phyloP scores from a whole-genome alignment of 257 asterid genomes.

The Fraxinus quadrangulata region DNA sequence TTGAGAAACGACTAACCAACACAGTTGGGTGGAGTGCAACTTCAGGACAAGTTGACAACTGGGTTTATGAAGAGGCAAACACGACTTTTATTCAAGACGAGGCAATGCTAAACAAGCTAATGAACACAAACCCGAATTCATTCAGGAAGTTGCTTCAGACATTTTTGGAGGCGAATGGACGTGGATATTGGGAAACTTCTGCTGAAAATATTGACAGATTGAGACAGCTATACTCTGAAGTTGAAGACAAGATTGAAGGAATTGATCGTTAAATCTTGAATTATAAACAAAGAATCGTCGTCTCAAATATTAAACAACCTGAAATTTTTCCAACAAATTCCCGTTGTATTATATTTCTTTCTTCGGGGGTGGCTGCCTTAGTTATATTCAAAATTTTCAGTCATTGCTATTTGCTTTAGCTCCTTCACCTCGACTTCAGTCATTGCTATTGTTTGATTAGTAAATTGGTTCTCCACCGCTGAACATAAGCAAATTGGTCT shows the following conservation, averaged over 20 bases:
- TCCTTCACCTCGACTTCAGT: neutral
- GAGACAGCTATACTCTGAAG: slow-evolving; percentile 86
- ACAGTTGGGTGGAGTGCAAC: slow-evolving; percentile 99
- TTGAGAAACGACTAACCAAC: slow-evolving; percentile 85
- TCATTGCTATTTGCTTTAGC: neutral
- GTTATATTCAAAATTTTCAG: neutral
- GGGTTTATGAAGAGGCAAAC: slow-evolving; percentile 98
- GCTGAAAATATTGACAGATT: slow-evolving; percentile 76
- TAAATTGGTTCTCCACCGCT: neutral
- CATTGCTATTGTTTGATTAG: neutral
- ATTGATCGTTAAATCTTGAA: slow-evolving; percentile 58
- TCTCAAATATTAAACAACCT: slow-evolving; percentile 25
- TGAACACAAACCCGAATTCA: slow-evolving; percentile 87
- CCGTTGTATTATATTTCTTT: neutral
- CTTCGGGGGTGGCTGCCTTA: neutral
- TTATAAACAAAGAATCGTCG: neutral
- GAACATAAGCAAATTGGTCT: neutral
- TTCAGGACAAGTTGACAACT: slow-evolving; percentile 94
- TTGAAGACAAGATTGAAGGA: slow-evolving; percentile 98
- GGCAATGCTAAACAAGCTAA: slow-evolving; percentile 84
- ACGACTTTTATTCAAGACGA: slow-evolving; percentile 82
- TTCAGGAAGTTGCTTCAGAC: slow-evolving; percentile 92
- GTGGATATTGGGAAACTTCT: slow-evolving; percentile 98
- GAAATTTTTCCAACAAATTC: neutral
- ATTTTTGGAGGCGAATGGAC: slow-evolving; percentile 93